These are phyloP conservation scores for Bombardia bombarda DNA, from an alignment of 495 filamentous ascomycete genomes.

Conservation along the genomic window DNA sequence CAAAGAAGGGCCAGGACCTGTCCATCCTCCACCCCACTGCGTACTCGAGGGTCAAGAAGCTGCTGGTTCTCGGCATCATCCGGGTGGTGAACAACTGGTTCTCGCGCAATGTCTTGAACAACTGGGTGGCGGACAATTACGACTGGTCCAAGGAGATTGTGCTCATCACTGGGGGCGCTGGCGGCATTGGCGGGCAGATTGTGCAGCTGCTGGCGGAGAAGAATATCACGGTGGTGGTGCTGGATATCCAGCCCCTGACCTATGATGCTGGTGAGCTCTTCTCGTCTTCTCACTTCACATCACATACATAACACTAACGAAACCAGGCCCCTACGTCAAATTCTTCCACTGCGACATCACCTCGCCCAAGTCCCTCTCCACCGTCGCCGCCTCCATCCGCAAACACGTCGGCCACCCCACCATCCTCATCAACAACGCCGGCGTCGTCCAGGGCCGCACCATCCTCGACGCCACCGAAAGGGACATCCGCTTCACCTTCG, in stretches of 20 bases:
- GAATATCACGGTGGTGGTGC: constrained; percentile 54
- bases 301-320: neutral
- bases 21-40: constrained; percentile 40
- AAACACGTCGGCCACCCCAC: constrained; percentile 54
- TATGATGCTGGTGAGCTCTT: constrained; percentile 43
- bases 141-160: constrained; percentile 65
- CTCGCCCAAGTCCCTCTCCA: constrained; percentile 37
- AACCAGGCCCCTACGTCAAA: constrained; percentile 41
- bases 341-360: constrained; percentile 62
- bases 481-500: constrained; percentile 57
- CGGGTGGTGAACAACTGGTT: constrained; percentile 42
- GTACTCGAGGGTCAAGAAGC: constrained; percentile 36
- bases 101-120: constrained; percentile 49
- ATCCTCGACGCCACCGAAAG: constrained; percentile 49
- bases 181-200: constrained; percentile 57
- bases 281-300: neutral
- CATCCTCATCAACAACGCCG: constrained; percentile 71
- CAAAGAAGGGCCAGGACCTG: constrained; percentile 45
- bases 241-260: constrained; percentile 58
- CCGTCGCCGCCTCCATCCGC: constrained; percentile 42
- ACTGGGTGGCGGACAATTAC: constrained; percentile 51
- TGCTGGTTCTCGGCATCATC: constrained; percentile 42
- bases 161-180: constrained; percentile 62
- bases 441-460: constrained; percentile 51
- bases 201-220: constrained; percentile 51